Percentiles rank a stretch among this genome's conserved stretches.
Conservation (phyloP, 352 stramenopile genomes). For the Globisporangium recalcitrans region DNA sequence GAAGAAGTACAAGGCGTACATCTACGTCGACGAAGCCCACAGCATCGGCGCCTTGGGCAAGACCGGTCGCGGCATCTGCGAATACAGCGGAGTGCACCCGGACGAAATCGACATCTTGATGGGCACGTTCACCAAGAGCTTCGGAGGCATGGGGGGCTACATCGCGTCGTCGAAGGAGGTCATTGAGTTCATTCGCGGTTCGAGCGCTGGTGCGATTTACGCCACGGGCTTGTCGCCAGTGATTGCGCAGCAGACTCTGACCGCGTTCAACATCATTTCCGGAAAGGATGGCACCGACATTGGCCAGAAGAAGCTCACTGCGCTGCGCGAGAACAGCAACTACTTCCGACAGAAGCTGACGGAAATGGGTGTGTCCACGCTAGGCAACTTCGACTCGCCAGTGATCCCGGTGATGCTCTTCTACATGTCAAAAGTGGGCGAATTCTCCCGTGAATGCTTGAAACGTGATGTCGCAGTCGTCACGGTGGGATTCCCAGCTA, state of each 20-base stretch:
- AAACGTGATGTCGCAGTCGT: slow-evolving; percentile 89
- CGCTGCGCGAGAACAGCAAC: slow-evolving; percentile 96
- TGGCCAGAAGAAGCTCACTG: slow-evolving; percentile 86
- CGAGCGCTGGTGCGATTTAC: slow-evolving; percentile 30
- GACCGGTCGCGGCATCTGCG: slow-evolving; percentile 88
- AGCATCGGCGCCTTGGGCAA: slow-evolving; percentile 90
- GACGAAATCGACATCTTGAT: slow-evolving; percentile 96
- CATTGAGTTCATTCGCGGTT: slow-evolving; percentile 2
- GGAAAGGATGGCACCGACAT: slow-evolving; percentile 93
- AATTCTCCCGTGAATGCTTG: slow-evolving; percentile 87
- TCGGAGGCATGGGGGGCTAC: slow-evolving; percentile 96
- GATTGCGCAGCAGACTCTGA: slow-evolving; percentile 59
- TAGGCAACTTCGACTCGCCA: slow-evolving; percentile 96
- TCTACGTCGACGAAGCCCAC: slow-evolving; percentile 95
- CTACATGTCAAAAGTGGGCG: slow-evolving; percentile 81
- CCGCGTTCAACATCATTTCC: slow-evolving; percentile 91
- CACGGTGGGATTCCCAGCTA: slow-evolving; percentile 91
- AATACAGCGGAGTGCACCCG: slow-evolving; percentile 92
- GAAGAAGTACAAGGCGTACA: slow-evolving; percentile 93
- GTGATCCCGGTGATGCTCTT: slow-evolving; percentile 96
- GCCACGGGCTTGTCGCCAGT: slow-evolving; percentile 21
- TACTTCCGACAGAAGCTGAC: slow-evolving; percentile 95
- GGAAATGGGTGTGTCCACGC: slow-evolving; percentile 89
- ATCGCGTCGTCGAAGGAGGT: slow-evolving; percentile 42
- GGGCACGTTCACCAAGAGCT: slow-evolving; percentile 97